Base-by-base conservation (phyloP, 2,329 filamentous ascomycete species). In the Ascocoryne sarcoides region DNA sequence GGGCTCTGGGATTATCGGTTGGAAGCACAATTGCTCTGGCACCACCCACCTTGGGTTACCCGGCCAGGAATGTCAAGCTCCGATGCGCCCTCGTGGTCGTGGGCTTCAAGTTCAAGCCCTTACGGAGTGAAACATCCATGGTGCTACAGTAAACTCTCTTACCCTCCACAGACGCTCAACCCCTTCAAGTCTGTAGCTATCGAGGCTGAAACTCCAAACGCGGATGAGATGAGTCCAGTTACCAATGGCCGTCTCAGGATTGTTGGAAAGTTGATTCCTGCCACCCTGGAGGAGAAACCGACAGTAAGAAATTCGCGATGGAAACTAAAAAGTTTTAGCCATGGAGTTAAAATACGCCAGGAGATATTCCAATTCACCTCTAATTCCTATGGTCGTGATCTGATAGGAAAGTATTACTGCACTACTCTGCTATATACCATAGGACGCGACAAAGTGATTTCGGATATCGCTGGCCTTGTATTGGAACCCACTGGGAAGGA, bases 61-160 rank as follows among this genome's bases (percentile, higher is more conserved):
- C 10, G 3, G 17, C 23, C 10, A 18, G 9, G 19, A 23, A 26
- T 21, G 5, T 23, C 18, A n/a, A 23, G 18, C 9, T 36, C 23
- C 21, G 18, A 36, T 3, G 34, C 34, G 28, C 35, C 35, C 10
- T 21, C 35, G 14, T 26, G 35, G 35, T 37, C 21, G 14, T 37
- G 35, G 35, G 35, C 35, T 26, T 37, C 35, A 5, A 31, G 29
- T 31, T 31, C 29, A 31, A 15, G 29, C 16, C n/a, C n/a, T n/a
- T n/a, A n/a, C n/a, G n/a, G n/a, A n/a, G n/a, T n/a, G n/a, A n/a
- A n/a, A n/a, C n/a, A n/a, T n/a, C n/a, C n/a, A n/a, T n/a, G n/a
- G n/a, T n/a, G n/a, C n/a, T n/a, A n/a, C n/a, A n/a, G n/a, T n/a
- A n/a, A n/a, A n/a, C n/a, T n/a, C n/a, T n/a, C n/a, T n/a, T n/a